These are phyloP conservation scores for baker's yeast (Saccharomyces cerevisiae) DNA, from an alignment of 805 yeast genomes.

Conservation along the genomic window DNA sequence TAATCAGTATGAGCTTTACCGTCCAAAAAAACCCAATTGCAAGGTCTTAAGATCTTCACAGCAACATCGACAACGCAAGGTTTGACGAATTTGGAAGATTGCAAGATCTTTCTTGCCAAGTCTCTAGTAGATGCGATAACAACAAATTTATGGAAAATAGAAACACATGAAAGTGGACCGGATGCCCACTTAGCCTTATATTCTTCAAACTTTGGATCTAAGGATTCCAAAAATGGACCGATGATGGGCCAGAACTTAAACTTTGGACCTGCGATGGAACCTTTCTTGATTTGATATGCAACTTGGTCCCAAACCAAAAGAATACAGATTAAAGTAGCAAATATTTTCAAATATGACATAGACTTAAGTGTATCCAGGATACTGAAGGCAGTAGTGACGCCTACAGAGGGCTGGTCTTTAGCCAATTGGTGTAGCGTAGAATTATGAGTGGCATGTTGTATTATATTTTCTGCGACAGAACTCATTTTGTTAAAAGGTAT, in stretches of 20 bases:
- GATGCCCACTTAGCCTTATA: conserved; percentile 89
- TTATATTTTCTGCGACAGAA: not conserved
- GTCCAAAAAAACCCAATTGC: conserved; percentile 96
- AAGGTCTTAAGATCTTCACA: conserved; percentile 82
- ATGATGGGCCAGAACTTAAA: conserved; percentile 89
- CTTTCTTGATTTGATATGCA: conserved; percentile 72
- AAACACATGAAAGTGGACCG: conserved; percentile 92
- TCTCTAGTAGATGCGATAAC: conserved; percentile 88
- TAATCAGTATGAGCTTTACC: conserved; percentile 94
- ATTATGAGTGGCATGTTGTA: not conserved
- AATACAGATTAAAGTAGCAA: conserved; percentile 39
- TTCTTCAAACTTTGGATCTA: conserved; percentile 93
- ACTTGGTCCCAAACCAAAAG: conserved; percentile 63
- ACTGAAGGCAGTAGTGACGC: not conserved
- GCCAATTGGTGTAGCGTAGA: not conserved
- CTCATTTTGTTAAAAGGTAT: not conserved
- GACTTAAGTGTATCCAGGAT: conserved; percentile 1
- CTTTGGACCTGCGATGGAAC: conserved; percentile 82
- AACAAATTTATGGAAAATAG: conserved; percentile 95
- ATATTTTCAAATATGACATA: conserved; percentile 48
- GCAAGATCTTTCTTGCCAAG: conserved; percentile 76
- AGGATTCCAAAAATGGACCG: conserved; percentile 90
- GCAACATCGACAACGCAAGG: conserved; percentile 99
- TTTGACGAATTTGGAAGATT: conserved; percentile 79
- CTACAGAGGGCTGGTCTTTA: not conserved